These are phyloP conservation scores for Polytrichum commune DNA, from an alignment of 225 moss, liverwort and hornwort species.

Conservation along the genomic window DNA sequence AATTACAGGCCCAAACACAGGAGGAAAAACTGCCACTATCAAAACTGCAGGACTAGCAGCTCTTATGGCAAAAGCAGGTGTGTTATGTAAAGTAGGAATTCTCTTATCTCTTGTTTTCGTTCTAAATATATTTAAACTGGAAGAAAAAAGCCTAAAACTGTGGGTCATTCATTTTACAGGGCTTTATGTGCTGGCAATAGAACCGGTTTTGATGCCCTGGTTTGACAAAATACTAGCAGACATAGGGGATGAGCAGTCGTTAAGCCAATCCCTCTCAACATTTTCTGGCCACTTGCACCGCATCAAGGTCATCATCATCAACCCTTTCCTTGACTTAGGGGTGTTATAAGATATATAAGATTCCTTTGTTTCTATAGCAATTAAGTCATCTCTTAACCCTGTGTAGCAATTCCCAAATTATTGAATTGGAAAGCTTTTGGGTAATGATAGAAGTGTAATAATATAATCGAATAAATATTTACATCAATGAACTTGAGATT, in stretches of 20 bases:
- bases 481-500: no score
- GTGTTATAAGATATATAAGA: not conserved
- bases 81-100: not conserved
- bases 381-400: no score
- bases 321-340: not conserved
- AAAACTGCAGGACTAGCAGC: slow-evolving; percentile 92
- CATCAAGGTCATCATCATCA: slow-evolving; percentile 46
- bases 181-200: slow-evolving; percentile 76
- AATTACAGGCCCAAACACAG: slow-evolving; percentile 95
- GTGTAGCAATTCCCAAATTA: no score
- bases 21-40: slow-evolving; percentile 95
- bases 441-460: no score
- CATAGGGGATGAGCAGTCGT: slow-evolving; percentile 94
- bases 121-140: no score
- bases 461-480: no score
- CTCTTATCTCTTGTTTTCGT: not conserved
- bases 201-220: slow-evolving; percentile 85
- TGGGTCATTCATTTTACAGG: slow-evolving; percentile 25
- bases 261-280: slow-evolving; percentile 84
- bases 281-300: slow-evolving; percentile 93
- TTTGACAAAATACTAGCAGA: slow-evolving; percentile 87
- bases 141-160: no score
- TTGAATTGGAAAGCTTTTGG: no score
- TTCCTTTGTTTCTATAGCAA: not conserved
- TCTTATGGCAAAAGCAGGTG: slow-evolving; percentile 94